Evolutionary conservation across 2,329 filamentous ascomycete species (phyloP), one percentile per base, ranked within the genome.

Genomic region (Penicillium sp.): DNA sequence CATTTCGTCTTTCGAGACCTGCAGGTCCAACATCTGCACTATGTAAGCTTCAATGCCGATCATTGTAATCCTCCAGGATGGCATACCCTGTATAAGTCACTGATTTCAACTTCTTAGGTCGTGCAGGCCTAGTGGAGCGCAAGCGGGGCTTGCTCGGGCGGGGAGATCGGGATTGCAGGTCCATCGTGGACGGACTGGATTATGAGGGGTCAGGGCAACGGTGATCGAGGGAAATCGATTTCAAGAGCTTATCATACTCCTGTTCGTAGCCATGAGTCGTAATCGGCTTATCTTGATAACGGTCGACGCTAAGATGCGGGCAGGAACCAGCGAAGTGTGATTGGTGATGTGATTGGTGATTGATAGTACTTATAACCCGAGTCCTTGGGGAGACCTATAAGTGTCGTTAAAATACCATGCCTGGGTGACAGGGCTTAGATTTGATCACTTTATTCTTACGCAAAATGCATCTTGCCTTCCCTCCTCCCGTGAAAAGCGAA

Each of bases 11-110:
- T 60, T 4, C 58, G 55, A 26, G 52, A 44, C 37, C 58, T 51
- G 49, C 58, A 60, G 7, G 58, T 60, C 58, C 58, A 60, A n/a
- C 58, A 60, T 8, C 58, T 60, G 26, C 26, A 45, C 19, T 22
- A 13, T 21, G 19, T 42, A 42, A 47, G 44, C 24, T 7, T 13
- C 14, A 8, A 47, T 8, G 14, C 22, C 9, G 1, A 29, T 29
- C 27, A 21, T 10, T 11, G 21, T 44, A 7, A 8, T 8, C 13
- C 44, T 27, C 24, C 22, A 26, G 27, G n/a, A 42, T 27, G 4
- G 4, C 19, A 19, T 51, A 51, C 48, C 33, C 48, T 2, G 33
- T 51, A 21, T 51, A 51, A 14, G 48, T 51, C 21, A 51, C 48
- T 8, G 19, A 19, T 43, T 42, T 51, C 44, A 21, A 14, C 19